Conservation (phyloP, 306 rosid genomes). For the Oxytropis ochrocephala region DNA sequence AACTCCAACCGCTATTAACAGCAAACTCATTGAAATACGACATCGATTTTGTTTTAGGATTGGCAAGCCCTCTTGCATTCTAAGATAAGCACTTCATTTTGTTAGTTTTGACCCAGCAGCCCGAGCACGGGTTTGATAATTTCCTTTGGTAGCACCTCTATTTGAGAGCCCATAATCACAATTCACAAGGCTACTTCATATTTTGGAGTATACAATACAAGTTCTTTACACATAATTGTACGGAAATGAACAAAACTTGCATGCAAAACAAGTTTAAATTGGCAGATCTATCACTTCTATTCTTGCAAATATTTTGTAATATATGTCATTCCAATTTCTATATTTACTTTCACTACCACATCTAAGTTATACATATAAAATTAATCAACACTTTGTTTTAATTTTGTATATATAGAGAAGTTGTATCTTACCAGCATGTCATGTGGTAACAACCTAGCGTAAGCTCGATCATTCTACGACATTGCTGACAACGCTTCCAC, state of each 20-base stretch:
- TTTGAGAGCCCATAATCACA: too few relatives aligned
- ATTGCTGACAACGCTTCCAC: constrained; percentile 93
- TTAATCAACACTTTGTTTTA: not conserved
- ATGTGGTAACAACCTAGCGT: constrained; percentile 84
- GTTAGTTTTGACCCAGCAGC: too few relatives aligned
- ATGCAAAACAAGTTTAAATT: not conserved
- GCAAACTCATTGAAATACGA: too few relatives aligned
- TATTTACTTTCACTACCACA: not conserved
- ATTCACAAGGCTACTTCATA: too few relatives aligned
- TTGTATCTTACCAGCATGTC: constrained; percentile 79
- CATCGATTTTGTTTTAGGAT: too few relatives aligned
- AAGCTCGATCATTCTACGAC: constrained; percentile 81
- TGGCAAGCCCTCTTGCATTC: too few relatives aligned
- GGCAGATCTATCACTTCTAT: not conserved
- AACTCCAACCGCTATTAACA: too few relatives aligned
- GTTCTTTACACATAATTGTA: not conserved
- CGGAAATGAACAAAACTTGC: not conserved
- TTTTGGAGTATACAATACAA: not conserved
- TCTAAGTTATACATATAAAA: not conserved
- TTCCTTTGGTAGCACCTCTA: too few relatives aligned
- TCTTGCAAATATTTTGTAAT: not conserved
- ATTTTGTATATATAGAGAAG: not conserved
- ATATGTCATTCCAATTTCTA: not conserved
- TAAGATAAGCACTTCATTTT: too few relatives aligned
- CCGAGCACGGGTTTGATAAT: too few relatives aligned